Base-by-base conservation (phyloP, 305 asterid species). In the Fraxinus floribunda region DNA sequence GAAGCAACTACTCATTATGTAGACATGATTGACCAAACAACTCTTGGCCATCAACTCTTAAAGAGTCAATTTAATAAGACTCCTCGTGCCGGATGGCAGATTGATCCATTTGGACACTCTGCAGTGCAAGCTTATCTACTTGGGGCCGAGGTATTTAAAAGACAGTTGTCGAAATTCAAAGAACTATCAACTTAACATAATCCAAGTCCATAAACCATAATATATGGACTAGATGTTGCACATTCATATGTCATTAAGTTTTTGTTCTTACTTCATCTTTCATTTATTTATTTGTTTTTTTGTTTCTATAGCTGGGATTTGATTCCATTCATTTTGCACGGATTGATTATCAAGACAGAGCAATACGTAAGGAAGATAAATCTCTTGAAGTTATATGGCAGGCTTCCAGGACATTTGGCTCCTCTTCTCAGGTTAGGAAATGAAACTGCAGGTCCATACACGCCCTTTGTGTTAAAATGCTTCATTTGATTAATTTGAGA, bases 11-110 rank as follows among this genome's bases (percentile, higher is more conserved):
- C 86, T 57, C 97, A 94, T 86, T 94, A 94, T 62, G 86, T 94
- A 66, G 98, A 94, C 87, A 89, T 94, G 98, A 94, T 94, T 76
- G 98, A 94, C 88, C 98, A 94, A 88, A 94, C 98, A 68, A 93
- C 98, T 49, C 86, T 93, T 7, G 98, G 98, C 35, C 98, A 94
- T 84, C 92, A 76, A n/a, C 29, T 91, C 84, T 88, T 94, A 80
- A 90, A 89, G 89, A 88, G 84, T 78, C 90, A 89, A 75, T 94
- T 94, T 83, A 92, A 93, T 29, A 91, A 79, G 84, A 92, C 95
- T 73, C 98, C 98, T 74, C 94, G 98, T 35, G 97, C 95, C 6
- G 98, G 98, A 86, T 94, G 98, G 98, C 98, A 94, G 87, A 94
- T 94, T 20, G 98, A 94, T 89, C 98, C 98, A 30, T 94, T 94